Evolutionary conservation across 257 asterid genomes (phyloP).

Genomic region (Jasminum sambac): DNA sequence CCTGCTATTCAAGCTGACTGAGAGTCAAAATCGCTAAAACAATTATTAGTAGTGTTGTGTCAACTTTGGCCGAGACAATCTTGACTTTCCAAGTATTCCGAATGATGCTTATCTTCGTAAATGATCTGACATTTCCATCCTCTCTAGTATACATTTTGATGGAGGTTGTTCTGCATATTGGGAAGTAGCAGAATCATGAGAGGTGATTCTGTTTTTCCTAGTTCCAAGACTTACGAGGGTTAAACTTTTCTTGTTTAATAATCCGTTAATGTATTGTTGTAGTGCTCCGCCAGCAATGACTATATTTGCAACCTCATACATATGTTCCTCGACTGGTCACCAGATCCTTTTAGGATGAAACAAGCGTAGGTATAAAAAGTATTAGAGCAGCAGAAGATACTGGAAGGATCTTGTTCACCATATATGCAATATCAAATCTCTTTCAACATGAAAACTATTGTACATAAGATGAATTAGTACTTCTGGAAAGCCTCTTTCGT

Average conservation of each 20-base stretch:
- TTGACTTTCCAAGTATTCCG: neutral
- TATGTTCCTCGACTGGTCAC: neutral
- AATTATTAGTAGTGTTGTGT: neutral
- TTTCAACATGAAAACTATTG: neutral
- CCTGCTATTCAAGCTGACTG: neutral
- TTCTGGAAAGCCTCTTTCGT: neutral
- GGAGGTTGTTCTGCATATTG: neutral
- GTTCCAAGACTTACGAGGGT: neutral
- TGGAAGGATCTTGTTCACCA: neutral
- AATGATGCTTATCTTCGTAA: neutral
- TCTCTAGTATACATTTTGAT: neutral
- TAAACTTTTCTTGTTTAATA: neutral
- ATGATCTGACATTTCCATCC: neutral
- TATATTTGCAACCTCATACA: neutral
- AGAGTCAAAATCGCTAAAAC: neutral
- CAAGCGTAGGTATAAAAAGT: neutral
- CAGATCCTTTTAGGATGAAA: neutral
- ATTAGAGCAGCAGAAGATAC: neutral
- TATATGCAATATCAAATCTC: neutral
- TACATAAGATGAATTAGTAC: neutral
- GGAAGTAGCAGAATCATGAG: neutral
- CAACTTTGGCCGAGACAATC: neutral
- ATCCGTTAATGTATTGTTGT: neutral
- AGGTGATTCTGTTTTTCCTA: neutral
- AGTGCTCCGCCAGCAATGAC: neutral